These are phyloP conservation scores for Neurospora discreta DNA, from an alignment of 495 filamentous ascomycete species.

Conservation along the genomic window DNA sequence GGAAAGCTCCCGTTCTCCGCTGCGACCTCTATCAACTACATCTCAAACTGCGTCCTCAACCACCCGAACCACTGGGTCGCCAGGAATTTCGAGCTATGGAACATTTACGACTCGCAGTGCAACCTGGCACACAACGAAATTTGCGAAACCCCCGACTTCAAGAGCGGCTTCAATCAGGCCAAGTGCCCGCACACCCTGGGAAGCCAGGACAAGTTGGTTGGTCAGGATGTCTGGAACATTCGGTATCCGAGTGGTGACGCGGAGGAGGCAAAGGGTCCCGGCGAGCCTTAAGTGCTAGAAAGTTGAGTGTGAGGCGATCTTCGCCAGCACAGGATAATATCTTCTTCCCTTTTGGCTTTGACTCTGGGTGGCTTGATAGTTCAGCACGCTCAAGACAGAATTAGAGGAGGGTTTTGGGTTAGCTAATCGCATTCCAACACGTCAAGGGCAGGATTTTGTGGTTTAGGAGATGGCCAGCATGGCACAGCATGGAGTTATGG, in stretches of 20 bases:
- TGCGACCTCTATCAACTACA: constrained; percentile 32
- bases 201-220: not conserved
- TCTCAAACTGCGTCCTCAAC: constrained; percentile 22
- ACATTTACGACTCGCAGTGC: constrained; percentile 25
- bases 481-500: no score
- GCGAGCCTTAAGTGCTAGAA: no score
- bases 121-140: constrained; percentile 28
- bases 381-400: no score
- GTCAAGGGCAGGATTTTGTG: no score
- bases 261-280: not conserved
- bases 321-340: no score
- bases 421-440: no score
- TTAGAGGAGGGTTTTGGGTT: no score
- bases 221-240: not conserved
- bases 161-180: constrained; percentile 14
- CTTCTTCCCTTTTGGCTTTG: no score
- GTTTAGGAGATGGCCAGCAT: no score
- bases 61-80: constrained; percentile 23
- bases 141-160: constrained; percentile 22
- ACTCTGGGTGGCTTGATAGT: no score
- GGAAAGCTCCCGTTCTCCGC: constrained; percentile 28
- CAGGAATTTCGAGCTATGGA: constrained; percentile 24
- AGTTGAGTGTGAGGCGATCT: no score
- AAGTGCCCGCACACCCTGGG: constrained; percentile 26
- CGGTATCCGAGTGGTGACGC: fast-evolving